phyloP scores from a whole-genome alignment of 345 rosid genomes.

The Gossypioides kirkii region DNA sequence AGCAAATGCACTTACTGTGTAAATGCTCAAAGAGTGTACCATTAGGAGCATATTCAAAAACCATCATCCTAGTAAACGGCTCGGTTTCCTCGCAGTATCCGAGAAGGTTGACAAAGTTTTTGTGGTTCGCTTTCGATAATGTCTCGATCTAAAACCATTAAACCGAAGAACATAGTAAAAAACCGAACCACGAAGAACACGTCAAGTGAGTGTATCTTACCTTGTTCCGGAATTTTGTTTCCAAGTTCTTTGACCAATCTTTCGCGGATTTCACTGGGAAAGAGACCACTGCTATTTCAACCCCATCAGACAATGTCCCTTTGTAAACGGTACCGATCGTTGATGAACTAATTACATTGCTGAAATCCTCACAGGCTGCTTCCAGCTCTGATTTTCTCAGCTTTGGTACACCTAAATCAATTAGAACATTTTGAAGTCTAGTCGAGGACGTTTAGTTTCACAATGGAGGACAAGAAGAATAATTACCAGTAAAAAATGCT shows the following conservation, averaged over 20 bases:
- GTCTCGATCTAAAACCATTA: conserved; percentile 59
- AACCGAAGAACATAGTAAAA: conserved; percentile 11
- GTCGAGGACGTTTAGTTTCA: not conserved
- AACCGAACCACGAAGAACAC: not conserved
- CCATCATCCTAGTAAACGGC: conserved; percentile 95
- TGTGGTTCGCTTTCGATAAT: conserved; percentile 83
- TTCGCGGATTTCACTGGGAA: conserved; percentile 38
- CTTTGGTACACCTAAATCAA: conserved; percentile 66
- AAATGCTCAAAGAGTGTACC: conserved; percentile 91
- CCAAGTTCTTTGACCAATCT: conserved; percentile 70
- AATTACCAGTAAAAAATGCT: conserved; percentile 73
- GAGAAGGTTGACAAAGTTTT: conserved; percentile 84
- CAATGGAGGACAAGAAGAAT: conserved; percentile 6
- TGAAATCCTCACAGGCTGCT: conserved; percentile 94
- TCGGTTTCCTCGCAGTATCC: conserved; percentile 80
- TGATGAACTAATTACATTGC: conserved; percentile 77
- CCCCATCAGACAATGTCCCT: conserved; percentile 87
- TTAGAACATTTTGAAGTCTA: too few species aligned
- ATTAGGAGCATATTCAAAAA: conserved; percentile 93
- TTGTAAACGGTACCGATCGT: conserved; percentile 67
- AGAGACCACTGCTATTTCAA: conserved; percentile 86
- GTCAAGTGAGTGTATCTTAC: conserved; percentile 29
- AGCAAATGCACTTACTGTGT: conserved; percentile 51
- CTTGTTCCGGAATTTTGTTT: conserved; percentile 75
- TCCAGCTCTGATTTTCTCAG: conserved; percentile 78